These are phyloP conservation scores for Phytophthora tubulina DNA, from an alignment of 352 stramenopile species.

Conservation along the genomic window DNA sequence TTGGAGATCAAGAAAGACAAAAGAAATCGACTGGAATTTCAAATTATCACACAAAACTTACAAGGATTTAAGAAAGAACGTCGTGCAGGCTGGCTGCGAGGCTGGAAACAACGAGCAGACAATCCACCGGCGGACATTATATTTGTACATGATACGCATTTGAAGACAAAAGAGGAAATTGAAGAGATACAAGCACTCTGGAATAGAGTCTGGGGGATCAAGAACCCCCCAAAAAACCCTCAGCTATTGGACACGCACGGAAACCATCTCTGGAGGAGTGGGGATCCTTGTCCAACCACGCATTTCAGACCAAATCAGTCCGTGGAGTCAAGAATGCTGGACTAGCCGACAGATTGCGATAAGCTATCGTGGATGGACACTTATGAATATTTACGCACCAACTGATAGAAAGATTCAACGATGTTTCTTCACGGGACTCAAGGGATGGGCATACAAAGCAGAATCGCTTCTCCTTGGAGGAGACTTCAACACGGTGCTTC, in stretches of 20 bases:
- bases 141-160: slow-evolving; percentile 19
- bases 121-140: background rate
- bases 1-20: background rate
- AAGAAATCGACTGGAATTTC: background rate
- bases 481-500: slow-evolving; percentile 8
- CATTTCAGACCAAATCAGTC: background rate
- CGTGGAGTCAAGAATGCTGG: background rate
- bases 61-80: slow-evolving; percentile 6
- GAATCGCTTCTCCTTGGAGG: background rate
- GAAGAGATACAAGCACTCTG: background rate
- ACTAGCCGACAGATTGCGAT: background rate
- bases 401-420: background rate
- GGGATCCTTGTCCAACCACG: slow-evolving; percentile 3
- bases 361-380: background rate
- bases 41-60: slow-evolving; percentile 10
- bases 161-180: slow-evolving; percentile 8
- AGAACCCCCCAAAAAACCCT: background rate
- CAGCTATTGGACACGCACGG: slow-evolving; percentile 7
- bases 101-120: slow-evolving; percentile 3
- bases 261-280: background rate
- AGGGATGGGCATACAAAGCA: background rate
- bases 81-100: background rate
- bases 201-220: background rate
- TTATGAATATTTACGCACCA: slow-evolving; percentile 9
- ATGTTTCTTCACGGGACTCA: background rate